phyloP scores from a whole-genome alignment of 2,329 filamentous ascomycete genomes.

The Dothideomycetidae sp. region DNA sequence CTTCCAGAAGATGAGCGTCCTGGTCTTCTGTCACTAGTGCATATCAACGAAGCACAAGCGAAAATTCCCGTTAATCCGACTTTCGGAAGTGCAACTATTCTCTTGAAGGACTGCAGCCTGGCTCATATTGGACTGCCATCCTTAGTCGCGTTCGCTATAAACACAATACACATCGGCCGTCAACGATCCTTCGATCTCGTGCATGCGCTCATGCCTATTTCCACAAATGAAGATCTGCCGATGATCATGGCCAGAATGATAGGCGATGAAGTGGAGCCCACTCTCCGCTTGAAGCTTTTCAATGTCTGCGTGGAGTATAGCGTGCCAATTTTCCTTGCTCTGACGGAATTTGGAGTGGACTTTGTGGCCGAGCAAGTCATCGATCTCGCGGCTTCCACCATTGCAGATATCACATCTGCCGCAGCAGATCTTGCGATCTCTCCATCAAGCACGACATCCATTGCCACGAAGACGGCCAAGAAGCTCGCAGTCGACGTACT shows the following conservation, averaged over 20 bases:
- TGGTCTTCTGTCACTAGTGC: slow-evolving; percentile 61
- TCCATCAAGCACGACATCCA: slow-evolving; percentile 3
- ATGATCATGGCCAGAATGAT: slow-evolving; percentile 83
- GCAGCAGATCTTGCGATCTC: slow-evolving; percentile 3
- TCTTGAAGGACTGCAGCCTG: slow-evolving; percentile 50
- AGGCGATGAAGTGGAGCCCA: slow-evolving; percentile 85
- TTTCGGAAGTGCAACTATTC: slow-evolving; percentile 48
- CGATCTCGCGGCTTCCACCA: slow-evolving; percentile 56
- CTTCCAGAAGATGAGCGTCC: slow-evolving; percentile 90
- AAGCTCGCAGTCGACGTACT: slow-evolving; percentile 54
- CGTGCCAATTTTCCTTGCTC: slow-evolving; percentile 66
- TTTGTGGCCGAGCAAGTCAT: slow-evolving; percentile 49
- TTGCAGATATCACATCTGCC: slow-evolving; percentile 31
- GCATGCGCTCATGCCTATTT: slow-evolving; percentile 39
- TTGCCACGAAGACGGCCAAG: slow-evolving; percentile 16
- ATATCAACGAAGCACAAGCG: slow-evolving; percentile 49
- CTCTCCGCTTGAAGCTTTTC: slow-evolving; percentile 74
- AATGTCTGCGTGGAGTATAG: slow-evolving; percentile 81
- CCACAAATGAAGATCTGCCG: slow-evolving; percentile 34
- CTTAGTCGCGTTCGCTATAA: slow-evolving; percentile 63
- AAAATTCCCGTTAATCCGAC: slow-evolving; percentile 50
- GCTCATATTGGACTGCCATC: slow-evolving; percentile 77
- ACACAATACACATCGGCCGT: slow-evolving; percentile 45
- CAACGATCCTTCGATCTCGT: slow-evolving; percentile 60
- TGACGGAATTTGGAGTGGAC: slow-evolving; percentile 48